Evolutionary conservation across 495 filamentous ascomycete genomes (phyloP).

Genomic region (Arthonia radiata): DNA sequence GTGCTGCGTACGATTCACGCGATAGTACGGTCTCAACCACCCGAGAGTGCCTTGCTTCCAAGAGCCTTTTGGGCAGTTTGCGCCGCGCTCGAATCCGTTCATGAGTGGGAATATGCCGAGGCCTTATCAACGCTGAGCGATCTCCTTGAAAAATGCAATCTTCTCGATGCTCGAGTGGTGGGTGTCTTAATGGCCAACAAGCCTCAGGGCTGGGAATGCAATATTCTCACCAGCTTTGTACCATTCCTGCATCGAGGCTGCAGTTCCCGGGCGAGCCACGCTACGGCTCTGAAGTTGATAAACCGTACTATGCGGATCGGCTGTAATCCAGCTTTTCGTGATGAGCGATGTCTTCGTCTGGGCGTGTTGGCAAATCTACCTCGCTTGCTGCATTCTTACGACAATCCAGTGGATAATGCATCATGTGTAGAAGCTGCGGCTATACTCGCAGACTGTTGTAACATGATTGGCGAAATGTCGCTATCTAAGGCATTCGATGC

Average conservation of each 20-base stretch:
- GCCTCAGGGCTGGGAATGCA: constrained; percentile 71
- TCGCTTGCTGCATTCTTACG: constrained; percentile 60
- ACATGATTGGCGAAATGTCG: too few species aligned
- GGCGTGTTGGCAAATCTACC: constrained; percentile 71
- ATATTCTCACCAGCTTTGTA: constrained; percentile 71
- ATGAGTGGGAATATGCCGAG: constrained; percentile 83
- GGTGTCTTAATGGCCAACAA: constrained; percentile 46
- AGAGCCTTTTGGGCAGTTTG: constrained; percentile 96
- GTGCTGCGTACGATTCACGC: constrained; percentile 83
- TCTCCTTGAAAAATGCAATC: constrained; percentile 58
- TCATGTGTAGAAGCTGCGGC: too few species aligned
- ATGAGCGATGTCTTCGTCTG: constrained; percentile 58
- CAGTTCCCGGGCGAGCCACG: constrained; percentile 60
- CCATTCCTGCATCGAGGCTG: constrained; percentile 72
- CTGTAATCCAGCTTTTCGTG: constrained; percentile 57
- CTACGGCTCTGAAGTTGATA: constrained; percentile 48
- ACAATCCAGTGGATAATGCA: too few species aligned
- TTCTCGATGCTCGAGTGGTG: constrained; percentile 43
- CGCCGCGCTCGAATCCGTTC: constrained; percentile 83
- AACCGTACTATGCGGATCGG: constrained; percentile 59
- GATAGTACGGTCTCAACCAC: constrained; percentile 61
- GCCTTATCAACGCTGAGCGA: constrained; percentile 79
- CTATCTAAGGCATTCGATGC: too few species aligned
- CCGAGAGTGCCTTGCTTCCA: constrained; percentile 57
- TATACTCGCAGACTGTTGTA: too few species aligned